phyloP scores from a whole-genome alignment of 495 filamentous ascomycete species.

The Diplogelasinospora grovesii region DNA sequence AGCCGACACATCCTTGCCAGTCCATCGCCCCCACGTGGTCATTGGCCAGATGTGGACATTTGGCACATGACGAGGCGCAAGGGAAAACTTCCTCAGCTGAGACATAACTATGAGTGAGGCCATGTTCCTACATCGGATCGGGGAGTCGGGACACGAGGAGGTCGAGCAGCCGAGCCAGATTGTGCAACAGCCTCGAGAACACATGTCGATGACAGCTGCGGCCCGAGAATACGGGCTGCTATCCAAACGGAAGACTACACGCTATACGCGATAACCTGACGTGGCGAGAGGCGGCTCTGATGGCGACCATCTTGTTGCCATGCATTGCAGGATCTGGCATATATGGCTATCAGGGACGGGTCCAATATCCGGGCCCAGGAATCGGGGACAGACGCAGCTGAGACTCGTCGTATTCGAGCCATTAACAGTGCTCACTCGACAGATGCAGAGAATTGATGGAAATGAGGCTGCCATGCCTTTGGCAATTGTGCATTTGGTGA shows the following conservation, averaged over 20 bases:
- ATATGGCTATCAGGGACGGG: not conserved
- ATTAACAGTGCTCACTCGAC: not conserved
- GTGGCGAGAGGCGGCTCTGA: not conserved
- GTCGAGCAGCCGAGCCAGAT: not conserved
- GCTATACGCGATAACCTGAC: not conserved
- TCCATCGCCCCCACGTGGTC: no score
- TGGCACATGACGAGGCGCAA: no score
- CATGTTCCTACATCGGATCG: no score
- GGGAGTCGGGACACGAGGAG: no score
- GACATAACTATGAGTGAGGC: no score
- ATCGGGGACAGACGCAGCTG: slow-evolving; percentile 3
- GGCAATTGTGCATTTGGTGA: not conserved
- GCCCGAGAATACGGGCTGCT: not conserved
- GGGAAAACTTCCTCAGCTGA: no score
- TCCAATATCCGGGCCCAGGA: not conserved
- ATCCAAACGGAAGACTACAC: not conserved
- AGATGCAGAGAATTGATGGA: not conserved
- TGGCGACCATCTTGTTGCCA: not conserved
- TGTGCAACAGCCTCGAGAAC: not conserved
- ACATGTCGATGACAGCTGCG: not conserved
- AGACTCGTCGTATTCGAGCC: slow-evolving; percentile 2
- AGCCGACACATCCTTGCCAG: no score
- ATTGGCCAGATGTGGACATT: no score
- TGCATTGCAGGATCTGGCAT: slow-evolving; percentile 3
- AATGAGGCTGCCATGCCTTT: not conserved